Base-by-base conservation (phyloP, 78 protist species). In the Trichosphaerium sp. region DNA sequence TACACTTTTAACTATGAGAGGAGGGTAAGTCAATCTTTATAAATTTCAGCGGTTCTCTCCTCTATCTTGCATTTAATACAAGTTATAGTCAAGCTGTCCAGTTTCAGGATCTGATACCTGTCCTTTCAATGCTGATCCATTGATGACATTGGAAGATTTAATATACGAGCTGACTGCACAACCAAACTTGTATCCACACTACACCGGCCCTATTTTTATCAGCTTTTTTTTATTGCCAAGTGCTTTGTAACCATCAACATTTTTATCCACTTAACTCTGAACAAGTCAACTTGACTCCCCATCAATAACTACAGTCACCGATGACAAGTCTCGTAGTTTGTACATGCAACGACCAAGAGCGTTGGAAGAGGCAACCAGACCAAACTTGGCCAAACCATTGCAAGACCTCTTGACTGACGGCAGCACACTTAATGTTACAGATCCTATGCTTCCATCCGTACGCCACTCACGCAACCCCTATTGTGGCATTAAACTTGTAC, bases 1-100 rank as follows among this genome's bases (percentile, higher is more conserved):
- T 51, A 58, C 80, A 79, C 96, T 10, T 83, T 82, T 25, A 75
- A 59, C 18, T 80, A 82, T 51, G 92, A 84, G 68, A 40, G 52
- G n/a, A 71, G 78, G 32, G 86, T 38, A 34, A 75, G 72, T 54
- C 84, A 90, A 61, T 81, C 82, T 14, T 88, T 81, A 29, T 84
- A 44, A 15, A 21, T 44, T 15, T 44, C 15, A 44, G 49, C 31
- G 49, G 15, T 44, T 15, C 15, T 44, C 49, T 44, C 49, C 15
- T 15, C 15, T 15, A 15, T 44, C 31, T 44, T 44, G 49, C 15
- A 44, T 44, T 44, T 15, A 15, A 15, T 44, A 21, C 49, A 44
- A 44, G 49, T 44, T 44, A 15, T 15, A 15, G 31, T 44, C 49
- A 15, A 21, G 31, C 49, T 44, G 49, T 15, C 49, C 15, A 15